phyloP scores from a whole-genome alignment of 306 rosid species.

The Urtica urens region DNA sequence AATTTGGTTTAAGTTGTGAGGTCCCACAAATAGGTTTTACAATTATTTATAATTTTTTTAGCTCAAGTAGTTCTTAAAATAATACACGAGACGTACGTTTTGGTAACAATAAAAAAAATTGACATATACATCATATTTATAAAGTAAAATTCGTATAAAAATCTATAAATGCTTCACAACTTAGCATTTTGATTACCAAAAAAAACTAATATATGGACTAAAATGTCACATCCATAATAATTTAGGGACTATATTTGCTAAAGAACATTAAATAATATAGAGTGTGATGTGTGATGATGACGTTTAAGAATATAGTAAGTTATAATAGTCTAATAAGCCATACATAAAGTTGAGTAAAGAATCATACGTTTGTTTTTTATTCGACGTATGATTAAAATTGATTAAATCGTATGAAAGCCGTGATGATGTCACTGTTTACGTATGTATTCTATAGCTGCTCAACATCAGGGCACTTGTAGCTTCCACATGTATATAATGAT shows the following conservation, averaged over 20 bases:
- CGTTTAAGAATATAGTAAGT: background rate
- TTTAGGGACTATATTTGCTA: too few species aligned
- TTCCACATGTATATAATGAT: background rate
- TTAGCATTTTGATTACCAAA: too few species aligned
- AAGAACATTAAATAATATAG: too few species aligned
- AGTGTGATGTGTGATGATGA: too few species aligned
- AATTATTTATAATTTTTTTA: conserved; percentile 14
- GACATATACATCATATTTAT: too few species aligned
- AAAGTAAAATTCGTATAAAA: too few species aligned
- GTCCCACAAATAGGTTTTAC: conserved; percentile 5
- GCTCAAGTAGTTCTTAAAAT: too few species aligned
- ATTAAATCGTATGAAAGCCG: background rate
- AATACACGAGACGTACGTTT: too few species aligned
- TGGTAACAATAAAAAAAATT: too few species aligned
- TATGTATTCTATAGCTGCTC: background rate
- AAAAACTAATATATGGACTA: too few species aligned
- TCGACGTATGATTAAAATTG: background rate
- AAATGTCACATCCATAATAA: too few species aligned
- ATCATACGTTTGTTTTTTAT: background rate
- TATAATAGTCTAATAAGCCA: conserved; percentile 4
- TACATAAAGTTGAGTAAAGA: background rate
- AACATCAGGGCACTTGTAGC: background rate
- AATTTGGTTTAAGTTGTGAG: conserved; percentile 7
- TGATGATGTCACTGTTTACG: conserved; percentile 4
- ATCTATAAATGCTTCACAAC: too few species aligned